Evolutionary conservation across 2,329 filamentous ascomycete genomes (phyloP).

Genomic region (Phoma sp.): DNA sequence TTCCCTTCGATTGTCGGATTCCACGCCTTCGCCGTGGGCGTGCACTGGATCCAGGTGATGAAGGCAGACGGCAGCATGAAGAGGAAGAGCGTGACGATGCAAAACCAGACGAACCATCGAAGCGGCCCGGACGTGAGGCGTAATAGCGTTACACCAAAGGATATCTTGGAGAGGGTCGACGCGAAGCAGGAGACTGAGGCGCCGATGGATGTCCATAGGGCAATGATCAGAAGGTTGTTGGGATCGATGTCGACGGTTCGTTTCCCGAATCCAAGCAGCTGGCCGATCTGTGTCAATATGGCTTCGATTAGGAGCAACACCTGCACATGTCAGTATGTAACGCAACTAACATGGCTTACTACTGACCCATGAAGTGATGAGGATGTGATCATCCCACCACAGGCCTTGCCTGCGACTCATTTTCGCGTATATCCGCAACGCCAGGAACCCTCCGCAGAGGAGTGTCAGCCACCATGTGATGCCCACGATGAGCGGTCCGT

Average conservation of each 20-base stretch:
- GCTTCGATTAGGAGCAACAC: conserved; percentile 29
- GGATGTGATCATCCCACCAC: conserved; percentile 42
- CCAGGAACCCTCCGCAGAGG: conserved; percentile 30
- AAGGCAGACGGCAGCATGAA: conserved; percentile 35
- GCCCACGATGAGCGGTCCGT: conserved; percentile 32
- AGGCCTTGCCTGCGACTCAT: conserved; percentile 30
- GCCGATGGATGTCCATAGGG: conserved; percentile 22
- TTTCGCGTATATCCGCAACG: conserved; percentile 37
- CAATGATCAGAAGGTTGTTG: conserved; percentile 24
- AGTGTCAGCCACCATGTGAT: conserved; percentile 35
- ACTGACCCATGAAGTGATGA: conserved; percentile 35
- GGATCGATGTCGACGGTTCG: conserved; percentile 23
- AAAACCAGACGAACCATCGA: conserved; percentile 33
- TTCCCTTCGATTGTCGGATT: conserved; percentile 21
- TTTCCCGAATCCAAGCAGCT: conserved; percentile 33
- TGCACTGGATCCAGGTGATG: conserved; percentile 30
- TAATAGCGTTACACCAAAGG: conserved; percentile 38
- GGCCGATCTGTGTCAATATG: conserved; percentile 28
- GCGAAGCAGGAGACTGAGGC: conserved; percentile 36
- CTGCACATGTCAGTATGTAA: conserved; percentile 16
- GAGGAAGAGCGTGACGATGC: conserved; percentile 31
- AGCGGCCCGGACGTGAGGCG: conserved; percentile 25
- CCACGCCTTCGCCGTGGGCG: conserved; percentile 26
- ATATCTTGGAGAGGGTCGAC: conserved; percentile 35
- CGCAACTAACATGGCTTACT: background rate